Evolutionary conservation across 257 asterid species (phyloP).

Genomic region (Henckelia pumila): DNA sequence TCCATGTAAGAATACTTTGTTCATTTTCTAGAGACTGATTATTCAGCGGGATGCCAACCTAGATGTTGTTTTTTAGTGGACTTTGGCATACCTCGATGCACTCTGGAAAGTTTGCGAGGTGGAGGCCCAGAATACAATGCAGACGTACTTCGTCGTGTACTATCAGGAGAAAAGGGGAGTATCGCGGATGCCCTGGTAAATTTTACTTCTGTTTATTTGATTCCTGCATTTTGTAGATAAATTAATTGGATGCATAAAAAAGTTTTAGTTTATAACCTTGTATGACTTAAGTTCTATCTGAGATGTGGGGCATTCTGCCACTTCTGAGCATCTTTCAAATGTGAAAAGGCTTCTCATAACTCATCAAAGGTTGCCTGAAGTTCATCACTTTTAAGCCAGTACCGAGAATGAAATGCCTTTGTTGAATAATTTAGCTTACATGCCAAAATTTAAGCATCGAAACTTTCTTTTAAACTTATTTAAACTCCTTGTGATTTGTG

Average conservation of each 20-base stretch:
- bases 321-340: no score
- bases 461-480: no score
- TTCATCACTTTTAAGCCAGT: no score
- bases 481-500: no score
- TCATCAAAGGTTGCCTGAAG: no score
- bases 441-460: no score
- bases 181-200: conserved; percentile 68
- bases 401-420: no score
- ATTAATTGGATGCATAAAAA: neutral
- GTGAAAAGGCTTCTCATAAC: no score
- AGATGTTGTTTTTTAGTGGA: conserved; percentile 37
- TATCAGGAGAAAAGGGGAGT: conserved; percentile 59
- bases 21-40: neutral
- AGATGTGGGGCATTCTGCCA: neutral
- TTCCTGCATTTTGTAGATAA: neutral
- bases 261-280: neutral
- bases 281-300: neutral
- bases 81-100: conserved; percentile 75
- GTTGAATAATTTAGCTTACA: no score
- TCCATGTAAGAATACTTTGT: conserved; percentile 44
- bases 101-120: conserved; percentile 55
- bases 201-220: neutral
- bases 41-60: neutral
- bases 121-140: conserved; percentile 68
- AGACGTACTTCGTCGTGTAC: conserved; percentile 40